Base-by-base conservation (phyloP, 495 filamentous ascomycete species). In the Zalerion maritima region DNA sequence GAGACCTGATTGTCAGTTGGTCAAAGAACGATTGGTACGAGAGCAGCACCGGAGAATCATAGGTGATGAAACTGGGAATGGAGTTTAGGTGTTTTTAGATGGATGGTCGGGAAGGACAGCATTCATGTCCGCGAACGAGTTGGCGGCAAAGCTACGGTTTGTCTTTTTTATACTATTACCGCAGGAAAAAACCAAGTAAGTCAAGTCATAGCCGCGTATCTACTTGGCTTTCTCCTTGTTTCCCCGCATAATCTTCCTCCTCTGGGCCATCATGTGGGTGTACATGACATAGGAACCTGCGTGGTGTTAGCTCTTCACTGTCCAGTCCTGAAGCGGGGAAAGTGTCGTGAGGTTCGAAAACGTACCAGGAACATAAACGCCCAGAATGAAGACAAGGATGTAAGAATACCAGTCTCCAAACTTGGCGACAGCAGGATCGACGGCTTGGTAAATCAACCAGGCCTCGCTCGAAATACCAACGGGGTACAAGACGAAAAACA, bases 191-290 rank as follows among this genome's bases (percentile, higher is more conserved):
- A n/a, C n/a, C n/a, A n/a, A n/a, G n/a, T n/a, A n/a, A n/a, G n/a
- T n/a, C n/a, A n/a, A n/a, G n/a, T n/a, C n/a, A n/a, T n/a, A n/a
- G n/a, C n/a, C n/a, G n/a, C n/a, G n/a, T 21, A 25, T 32, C 27
- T 43, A 33, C 13, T 45, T 24, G 23, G 52, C 43, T 45, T 56
- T 59, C 32, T 38, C 47, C 34, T 47, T 41, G 18, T 41, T 38
- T 38, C 63, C 66, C 41, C 61, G 64, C 58, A 78, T 66, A 35
- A 77, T 67, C 70, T 79, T 91, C 29, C 73, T 62, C 37, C 87
- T 62, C 65, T 96, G 91, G 25, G 62, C 57, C 54, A 96, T 79
- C 89, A 97, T 96, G 55, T 96, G 79, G 14, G 79, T 80, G 47
- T 84, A 96, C 32, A 96, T 63, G 29, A 91, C 69, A 41, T 85